Evolutionary conservation across 139 green algal genomes (phyloP).

Genomic region (Tetradesmus lagerheimii): DNA sequence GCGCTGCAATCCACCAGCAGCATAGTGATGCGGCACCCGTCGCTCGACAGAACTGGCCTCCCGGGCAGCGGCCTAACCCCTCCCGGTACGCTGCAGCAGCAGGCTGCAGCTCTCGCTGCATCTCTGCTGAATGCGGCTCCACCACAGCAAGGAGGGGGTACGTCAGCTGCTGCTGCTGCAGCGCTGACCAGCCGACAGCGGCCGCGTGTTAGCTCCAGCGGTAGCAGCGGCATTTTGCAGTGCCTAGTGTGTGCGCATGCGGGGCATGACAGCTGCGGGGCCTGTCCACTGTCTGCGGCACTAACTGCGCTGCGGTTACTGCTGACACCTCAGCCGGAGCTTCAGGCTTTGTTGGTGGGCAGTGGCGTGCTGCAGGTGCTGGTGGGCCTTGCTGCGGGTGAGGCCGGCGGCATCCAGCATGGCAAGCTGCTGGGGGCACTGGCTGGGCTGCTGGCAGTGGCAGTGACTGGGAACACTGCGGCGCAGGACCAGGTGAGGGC

Average conservation of each 20-base stretch:
- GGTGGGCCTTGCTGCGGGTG: slow-evolving; percentile 39
- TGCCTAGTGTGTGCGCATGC: neutral
- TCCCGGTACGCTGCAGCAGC: neutral
- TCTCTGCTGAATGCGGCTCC: neutral
- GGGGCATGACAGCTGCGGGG: slow-evolving; percentile 12
- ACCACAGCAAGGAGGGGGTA: too few species aligned
- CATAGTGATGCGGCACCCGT: slow-evolving; percentile 15
- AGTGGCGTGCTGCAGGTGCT: neutral
- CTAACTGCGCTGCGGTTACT: slow-evolving; percentile 51
- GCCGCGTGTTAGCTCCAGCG: neutral
- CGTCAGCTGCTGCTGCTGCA: neutral
- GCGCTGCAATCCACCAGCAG: neutral
- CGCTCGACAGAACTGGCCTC: neutral
- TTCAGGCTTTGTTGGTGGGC: neutral
- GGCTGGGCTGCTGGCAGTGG: slow-evolving; percentile 51
- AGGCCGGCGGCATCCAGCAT: slow-evolving; percentile 50
- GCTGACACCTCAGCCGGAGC: neutral
- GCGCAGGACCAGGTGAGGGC: slow-evolving; percentile 61
- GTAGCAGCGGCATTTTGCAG: neutral
- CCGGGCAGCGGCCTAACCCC: neutral
- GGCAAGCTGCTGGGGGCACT: slow-evolving; percentile 56
- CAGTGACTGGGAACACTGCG: slow-evolving; percentile 17
- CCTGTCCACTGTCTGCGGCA: slow-evolving; percentile 11
- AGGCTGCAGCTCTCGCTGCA: neutral
- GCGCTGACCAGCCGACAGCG: neutral